Conservation (phyloP, 768 basidiomycete genomes). For the Boletus rufocinnamomeus region DNA sequence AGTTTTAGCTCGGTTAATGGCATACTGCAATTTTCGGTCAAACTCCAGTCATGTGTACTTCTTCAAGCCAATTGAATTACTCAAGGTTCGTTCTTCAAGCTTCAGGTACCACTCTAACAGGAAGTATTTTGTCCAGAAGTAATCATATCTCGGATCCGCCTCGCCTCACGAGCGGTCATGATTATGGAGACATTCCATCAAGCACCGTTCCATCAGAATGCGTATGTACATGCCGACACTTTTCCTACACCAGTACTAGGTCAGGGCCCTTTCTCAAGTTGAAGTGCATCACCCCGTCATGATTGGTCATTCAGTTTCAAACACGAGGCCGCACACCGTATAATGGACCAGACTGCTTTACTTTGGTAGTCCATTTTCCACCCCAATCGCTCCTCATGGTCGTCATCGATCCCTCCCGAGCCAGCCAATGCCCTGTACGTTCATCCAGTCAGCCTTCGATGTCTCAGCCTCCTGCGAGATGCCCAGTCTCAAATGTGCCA, state of each 20-base stretch:
- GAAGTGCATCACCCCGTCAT: background rate
- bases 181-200: background rate
- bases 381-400: background rate
- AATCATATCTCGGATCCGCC: background rate
- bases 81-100: too few species aligned
- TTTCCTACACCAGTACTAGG: background rate
- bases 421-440: slow-evolving; percentile 1
- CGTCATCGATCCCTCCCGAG: background rate
- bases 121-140: too few species aligned
- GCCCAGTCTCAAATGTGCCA: slow-evolving; percentile 2
- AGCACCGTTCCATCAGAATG: background rate
- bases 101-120: too few species aligned
- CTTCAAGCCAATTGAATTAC: too few species aligned
- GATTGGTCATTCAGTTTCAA: background rate
- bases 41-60: too few species aligned
- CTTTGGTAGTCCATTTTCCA: too few species aligned
- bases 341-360: background rate
- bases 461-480: slow-evolving; percentile 6
- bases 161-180: background rate
- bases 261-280: background rate
- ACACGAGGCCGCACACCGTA: background rate
- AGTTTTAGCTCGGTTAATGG: too few species aligned
- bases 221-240: background rate
- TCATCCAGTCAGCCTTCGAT: background rate
- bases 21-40: too few species aligned